Conservation (phyloP, 2,329 filamentous ascomycete genomes). For the Berkeleyomyces rouxiae region DNA sequence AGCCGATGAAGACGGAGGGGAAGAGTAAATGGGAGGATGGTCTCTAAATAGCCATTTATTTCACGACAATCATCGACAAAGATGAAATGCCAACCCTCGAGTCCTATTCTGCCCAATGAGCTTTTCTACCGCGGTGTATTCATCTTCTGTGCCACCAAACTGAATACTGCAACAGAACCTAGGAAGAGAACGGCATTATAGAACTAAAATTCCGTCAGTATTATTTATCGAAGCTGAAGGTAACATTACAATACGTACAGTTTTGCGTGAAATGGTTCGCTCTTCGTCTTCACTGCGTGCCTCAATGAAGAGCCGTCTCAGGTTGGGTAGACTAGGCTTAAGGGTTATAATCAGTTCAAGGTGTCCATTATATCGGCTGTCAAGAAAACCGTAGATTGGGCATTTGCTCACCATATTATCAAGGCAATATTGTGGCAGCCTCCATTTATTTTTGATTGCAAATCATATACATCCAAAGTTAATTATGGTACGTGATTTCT, state of each 20-base stretch:
- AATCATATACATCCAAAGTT: neutral
- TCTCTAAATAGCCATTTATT: neutral
- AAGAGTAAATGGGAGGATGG: slow-evolving; percentile 14
- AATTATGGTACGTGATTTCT: too few relatives aligned
- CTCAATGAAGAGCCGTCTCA: slow-evolving; percentile 92
- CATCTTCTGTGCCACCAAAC: slow-evolving; percentile 79
- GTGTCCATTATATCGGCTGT: neutral
- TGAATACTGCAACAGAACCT: slow-evolving; percentile 88
- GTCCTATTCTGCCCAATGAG: neutral
- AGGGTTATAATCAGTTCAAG: slow-evolving; percentile 8
- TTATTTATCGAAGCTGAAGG: neutral
- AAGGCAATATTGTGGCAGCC: neutral
- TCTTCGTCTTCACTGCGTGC: slow-evolving; percentile 86
- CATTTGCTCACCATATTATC: slow-evolving; percentile 5
- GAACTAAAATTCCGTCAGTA: slow-evolving; percentile 43
- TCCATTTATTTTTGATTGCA: neutral
- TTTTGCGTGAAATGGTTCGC: slow-evolving; percentile 81
- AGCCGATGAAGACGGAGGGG: slow-evolving; percentile 20
- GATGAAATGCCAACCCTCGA: neutral
- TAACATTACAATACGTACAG: slow-evolving; percentile 40
- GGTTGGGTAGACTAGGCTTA: slow-evolving; percentile 70
- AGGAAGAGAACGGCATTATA: slow-evolving; percentile 96
- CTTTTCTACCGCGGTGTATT: slow-evolving; percentile 28
- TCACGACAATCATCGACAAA: neutral
- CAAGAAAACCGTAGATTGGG: neutral